Base-by-base conservation (phyloP, 306 rosid genomes). In the Echinosophora koreensis region DNA sequence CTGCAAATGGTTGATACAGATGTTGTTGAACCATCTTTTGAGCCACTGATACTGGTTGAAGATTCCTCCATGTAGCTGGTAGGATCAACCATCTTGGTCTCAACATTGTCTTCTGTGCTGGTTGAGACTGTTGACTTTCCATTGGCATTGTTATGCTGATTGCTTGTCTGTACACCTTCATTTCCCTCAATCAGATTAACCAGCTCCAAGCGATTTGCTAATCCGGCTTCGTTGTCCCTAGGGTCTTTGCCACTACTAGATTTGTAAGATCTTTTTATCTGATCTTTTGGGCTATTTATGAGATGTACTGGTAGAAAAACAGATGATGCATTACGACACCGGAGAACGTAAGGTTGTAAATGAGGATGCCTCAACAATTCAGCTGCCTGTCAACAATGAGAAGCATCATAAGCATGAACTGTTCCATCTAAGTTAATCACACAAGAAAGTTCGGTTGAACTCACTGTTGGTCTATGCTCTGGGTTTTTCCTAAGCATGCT, bases 401-500 rank as follows among this genome's bases (percentile, higher is more conserved):
- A 76, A 39, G 83, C 39, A 56, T 16, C 35, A 41, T 83, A 57
- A 80, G 83, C 80, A 82, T 51, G 64, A 49, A 64, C 22, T 54
- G 28, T 47, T 52, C 64, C 16, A 42, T 51, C 67, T 56, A 61
- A 66, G 61, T 34, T 30, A 3, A 39, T 37, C 18, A 80, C 51
- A 72, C 61, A 61, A 73, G 69, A 28, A 8, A 44, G 52, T 66
- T 80, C n/a, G 59, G 58, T 69, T 71, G 77, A 66, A 85, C 98
- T 89, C 77, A 90, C 98, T 9, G 98, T 90, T 65, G 98, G 97
- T 87, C 98, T 86, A 69, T 93, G 90, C 79, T 89, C 98, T 3
- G 98, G 98, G 79, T 88, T 93, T 88, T 93, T 93, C 86, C 98
- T 86, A 58, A 93, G 93, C 98, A 93, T 90, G 84, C 91, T 90